These are phyloP conservation scores for Vigna reflexopilosa DNA, from an alignment of 306 rosid species.

Conservation along the genomic window DNA sequence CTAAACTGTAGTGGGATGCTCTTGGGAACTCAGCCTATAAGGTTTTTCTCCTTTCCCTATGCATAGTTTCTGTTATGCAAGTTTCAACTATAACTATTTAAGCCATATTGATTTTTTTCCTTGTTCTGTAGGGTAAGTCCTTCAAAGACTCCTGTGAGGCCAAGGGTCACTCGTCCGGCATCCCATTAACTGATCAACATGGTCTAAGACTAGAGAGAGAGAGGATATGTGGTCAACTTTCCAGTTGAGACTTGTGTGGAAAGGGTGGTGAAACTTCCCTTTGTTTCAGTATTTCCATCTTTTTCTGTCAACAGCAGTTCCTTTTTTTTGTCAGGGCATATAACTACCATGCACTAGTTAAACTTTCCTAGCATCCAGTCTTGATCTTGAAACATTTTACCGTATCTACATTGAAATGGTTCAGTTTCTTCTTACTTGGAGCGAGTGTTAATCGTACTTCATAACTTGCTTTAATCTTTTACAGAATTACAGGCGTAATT, in stretches of 20 bases:
- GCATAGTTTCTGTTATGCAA: constrained; percentile 20
- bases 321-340: constrained; percentile 53
- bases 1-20: constrained; percentile 92
- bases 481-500: not conserved
- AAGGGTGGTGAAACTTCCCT: constrained; percentile 66
- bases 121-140: constrained; percentile 88
- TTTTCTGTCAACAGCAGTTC: constrained; percentile 52
- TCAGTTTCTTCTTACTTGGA: constrained; percentile 38
- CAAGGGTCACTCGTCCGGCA: constrained; percentile 75
- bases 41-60: constrained; percentile 53
- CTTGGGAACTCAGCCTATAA: constrained; percentile 86
- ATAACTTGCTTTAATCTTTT: not conserved
- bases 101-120: constrained; percentile 29
- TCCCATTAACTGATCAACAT: constrained; percentile 44
- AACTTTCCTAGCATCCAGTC: constrained; percentile 60
- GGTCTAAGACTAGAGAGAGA: constrained; percentile 39
- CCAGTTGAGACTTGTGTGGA: constrained; percentile 54
- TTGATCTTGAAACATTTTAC: constrained; percentile 52
- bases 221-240: constrained; percentile 46
- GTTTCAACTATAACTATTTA: constrained; percentile 1
- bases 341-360: constrained; percentile 58
- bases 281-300: constrained; percentile 61
- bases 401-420: constrained; percentile 25
- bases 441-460: constrained; percentile 7
- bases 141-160: constrained; percentile 96